phyloP scores from a whole-genome alignment of 2,329 filamentous ascomycete species.

The Fonsecaea nubica region DNA sequence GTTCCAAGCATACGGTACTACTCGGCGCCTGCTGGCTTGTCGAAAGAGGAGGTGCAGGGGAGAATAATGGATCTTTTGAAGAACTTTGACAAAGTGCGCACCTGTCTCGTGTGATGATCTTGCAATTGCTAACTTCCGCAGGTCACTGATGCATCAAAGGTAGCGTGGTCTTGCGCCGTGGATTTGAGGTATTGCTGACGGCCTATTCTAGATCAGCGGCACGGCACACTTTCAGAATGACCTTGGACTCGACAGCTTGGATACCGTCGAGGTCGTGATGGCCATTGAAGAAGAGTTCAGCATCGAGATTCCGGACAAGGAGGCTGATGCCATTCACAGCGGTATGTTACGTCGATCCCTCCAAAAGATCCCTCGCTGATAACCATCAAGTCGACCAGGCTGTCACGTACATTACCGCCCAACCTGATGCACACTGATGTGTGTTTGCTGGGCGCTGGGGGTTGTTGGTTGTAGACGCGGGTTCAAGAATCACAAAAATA shows the following conservation, averaged over 20 bases:
- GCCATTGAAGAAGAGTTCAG: constrained; percentile 96
- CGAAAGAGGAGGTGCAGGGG: constrained; percentile 84
- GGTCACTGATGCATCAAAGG: constrained; percentile 63
- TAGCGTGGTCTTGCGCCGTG: constrained; percentile 43
- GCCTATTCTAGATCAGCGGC: constrained; percentile 71
- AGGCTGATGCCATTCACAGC: constrained; percentile 91
- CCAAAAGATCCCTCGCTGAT: constrained; percentile 38
- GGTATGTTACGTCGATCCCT: constrained; percentile 64
- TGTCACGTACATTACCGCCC: constrained; percentile 89
- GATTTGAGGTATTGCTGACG: constrained; percentile 37
- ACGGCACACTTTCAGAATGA: constrained; percentile 94
- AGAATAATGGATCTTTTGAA: constrained; percentile 91
- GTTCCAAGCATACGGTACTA: constrained; percentile 81
- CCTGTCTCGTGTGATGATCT: neutral
- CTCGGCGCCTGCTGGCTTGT: constrained; percentile 78
- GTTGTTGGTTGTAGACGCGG: constrained; percentile 26
- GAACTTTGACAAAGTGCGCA: constrained; percentile 92
- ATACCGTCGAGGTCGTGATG: constrained; percentile 99
- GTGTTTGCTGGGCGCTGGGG: constrained; percentile 5
- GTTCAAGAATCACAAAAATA: constrained; percentile 29
- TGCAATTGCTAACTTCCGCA: constrained; percentile 40
- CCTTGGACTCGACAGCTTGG: constrained; percentile 93
- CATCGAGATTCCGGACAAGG: constrained; percentile 98
- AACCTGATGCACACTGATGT: constrained; percentile 71
- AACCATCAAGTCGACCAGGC: constrained; percentile 79